Evolutionary conservation across 495 filamentous ascomycete species (phyloP).

Genomic region (Hyaloscypha bicolor): DNA sequence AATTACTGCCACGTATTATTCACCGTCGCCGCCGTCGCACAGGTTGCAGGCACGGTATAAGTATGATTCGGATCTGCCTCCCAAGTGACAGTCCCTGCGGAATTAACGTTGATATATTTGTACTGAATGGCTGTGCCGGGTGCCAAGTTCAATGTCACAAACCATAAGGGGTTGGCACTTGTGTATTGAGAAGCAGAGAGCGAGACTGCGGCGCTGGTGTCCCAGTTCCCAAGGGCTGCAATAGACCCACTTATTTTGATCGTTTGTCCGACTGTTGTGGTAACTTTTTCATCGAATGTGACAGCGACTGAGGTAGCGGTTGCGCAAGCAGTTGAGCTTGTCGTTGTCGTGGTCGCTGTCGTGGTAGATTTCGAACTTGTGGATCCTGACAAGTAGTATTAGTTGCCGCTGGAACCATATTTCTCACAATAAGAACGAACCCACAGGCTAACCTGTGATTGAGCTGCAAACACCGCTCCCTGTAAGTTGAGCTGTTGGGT

Average conservation of each 20-base stretch:
- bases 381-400: conserved; percentile 11
- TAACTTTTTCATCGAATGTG: conserved; percentile 40
- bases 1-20: conserved; percentile 17
- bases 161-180: conserved; percentile 35
- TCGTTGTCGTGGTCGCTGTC: conserved; percentile 29
- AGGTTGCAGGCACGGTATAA: conserved; percentile 54
- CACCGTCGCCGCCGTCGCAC: conserved; percentile 42
- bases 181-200: conserved; percentile 30
- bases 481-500: conserved; percentile 38
- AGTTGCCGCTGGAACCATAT: background rate
- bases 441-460: conserved; percentile 29
- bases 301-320: conserved; percentile 37
- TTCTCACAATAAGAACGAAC: background rate
- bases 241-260: conserved; percentile 40
- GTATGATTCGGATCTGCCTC: conserved; percentile 64
- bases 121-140: conserved; percentile 57
- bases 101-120: conserved; percentile 63
- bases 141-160: conserved; percentile 30
- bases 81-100: conserved; percentile 57
- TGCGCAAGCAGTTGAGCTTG: conserved; percentile 39
- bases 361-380: conserved; percentile 21
- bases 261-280: conserved; percentile 50
- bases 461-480: conserved; percentile 45
- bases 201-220: conserved; percentile 17
- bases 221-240: conserved; percentile 31